These are phyloP conservation scores for Pythium vanterpoolii DNA, from an alignment of 352 stramenopile genomes.

Conservation along the genomic window DNA sequence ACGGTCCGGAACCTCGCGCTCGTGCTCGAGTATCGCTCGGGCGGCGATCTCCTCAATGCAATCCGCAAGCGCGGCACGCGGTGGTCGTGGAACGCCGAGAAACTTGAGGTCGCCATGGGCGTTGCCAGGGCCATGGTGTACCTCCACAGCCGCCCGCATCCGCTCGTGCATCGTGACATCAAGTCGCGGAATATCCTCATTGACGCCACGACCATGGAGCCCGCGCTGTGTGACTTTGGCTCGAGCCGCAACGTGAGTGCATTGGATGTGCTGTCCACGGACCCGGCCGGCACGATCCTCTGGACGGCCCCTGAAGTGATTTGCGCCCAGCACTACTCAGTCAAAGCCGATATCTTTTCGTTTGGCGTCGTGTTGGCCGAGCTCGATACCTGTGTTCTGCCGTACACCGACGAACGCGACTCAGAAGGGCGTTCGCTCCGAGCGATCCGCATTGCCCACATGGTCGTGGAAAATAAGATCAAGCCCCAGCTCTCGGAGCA, in stretches of 20 bases:
- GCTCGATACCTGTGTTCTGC: slow-evolving; percentile 48
- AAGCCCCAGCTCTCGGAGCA: slow-evolving; percentile 27
- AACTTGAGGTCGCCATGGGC: slow-evolving; percentile 45
- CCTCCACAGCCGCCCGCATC: slow-evolving; percentile 34
- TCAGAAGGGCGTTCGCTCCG: slow-evolving; percentile 14
- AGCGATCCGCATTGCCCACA: slow-evolving; percentile 27
- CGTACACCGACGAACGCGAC: slow-evolving; percentile 23
- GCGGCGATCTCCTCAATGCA: slow-evolving; percentile 38
- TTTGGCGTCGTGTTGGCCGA: slow-evolving; percentile 52
- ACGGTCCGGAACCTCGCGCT: slow-evolving; percentile 54
- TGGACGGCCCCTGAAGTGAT: slow-evolving; percentile 59
- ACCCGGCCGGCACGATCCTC: slow-evolving; percentile 30
- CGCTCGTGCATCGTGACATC: slow-evolving; percentile 52
- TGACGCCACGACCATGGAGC: slow-evolving; percentile 35
- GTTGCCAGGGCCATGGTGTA: slow-evolving; percentile 42
- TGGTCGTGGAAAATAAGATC: slow-evolving; percentile 29
- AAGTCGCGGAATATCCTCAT: slow-evolving; percentile 51
- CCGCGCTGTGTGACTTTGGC: slow-evolving; percentile 49
- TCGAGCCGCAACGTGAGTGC: slow-evolving; percentile 26
- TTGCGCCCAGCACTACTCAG: slow-evolving; percentile 28
- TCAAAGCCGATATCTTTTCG: slow-evolving; percentile 54
- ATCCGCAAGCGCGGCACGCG: slow-evolving; percentile 19
- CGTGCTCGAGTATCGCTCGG: slow-evolving; percentile 40
- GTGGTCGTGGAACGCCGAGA: slow-evolving; percentile 46
- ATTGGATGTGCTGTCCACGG: slow-evolving; percentile 21